Evolutionary conservation across 306 rosid species (phyloP).

Genomic region (Oxytropis ochrocephala): DNA sequence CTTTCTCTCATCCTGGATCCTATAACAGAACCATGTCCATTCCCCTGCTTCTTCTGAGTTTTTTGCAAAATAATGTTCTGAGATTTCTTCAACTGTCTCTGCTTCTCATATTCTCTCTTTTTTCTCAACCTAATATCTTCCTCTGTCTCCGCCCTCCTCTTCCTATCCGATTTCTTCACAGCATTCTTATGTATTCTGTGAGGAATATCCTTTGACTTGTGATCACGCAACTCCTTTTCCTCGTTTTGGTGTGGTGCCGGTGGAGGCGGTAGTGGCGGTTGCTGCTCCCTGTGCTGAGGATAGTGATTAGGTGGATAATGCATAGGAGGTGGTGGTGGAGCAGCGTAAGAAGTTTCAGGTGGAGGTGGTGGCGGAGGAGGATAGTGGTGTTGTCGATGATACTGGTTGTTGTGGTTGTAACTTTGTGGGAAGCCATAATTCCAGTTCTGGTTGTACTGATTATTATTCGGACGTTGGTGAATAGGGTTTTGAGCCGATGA

Average conservation of each 20-base stretch:
- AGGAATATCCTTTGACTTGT: conserved; percentile 34
- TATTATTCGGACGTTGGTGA: conserved; percentile 34
- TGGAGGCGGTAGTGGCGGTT: conserved; percentile 55
- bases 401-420: conserved; percentile 15
- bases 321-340: conserved; percentile 36
- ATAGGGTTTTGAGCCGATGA: conserved; percentile 52
- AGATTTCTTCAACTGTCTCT: conserved; percentile 65
- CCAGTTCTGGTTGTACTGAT: conserved; percentile 54
- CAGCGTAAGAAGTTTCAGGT: conserved; percentile 32
- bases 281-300: conserved; percentile 44
- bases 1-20: conserved; percentile 85
- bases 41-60: conserved; percentile 28
- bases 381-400: conserved; percentile 38
- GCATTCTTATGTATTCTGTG: conserved; percentile 54
- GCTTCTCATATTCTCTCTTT: conserved; percentile 80
- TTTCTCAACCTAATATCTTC: conserved; percentile 73
- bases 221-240: conserved; percentile 39
- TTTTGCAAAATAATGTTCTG: conserved; percentile 60
- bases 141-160: conserved; percentile 64
- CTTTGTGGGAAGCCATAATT: conserved; percentile 5
- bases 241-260: neutral
- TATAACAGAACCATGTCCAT: conserved; percentile 30
- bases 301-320: conserved; percentile 54
- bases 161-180: conserved; percentile 41
- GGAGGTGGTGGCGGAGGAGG: conserved; percentile 31